phyloP scores from a whole-genome alignment of 352 stramenopile species.

The Phytopythium vexans region DNA sequence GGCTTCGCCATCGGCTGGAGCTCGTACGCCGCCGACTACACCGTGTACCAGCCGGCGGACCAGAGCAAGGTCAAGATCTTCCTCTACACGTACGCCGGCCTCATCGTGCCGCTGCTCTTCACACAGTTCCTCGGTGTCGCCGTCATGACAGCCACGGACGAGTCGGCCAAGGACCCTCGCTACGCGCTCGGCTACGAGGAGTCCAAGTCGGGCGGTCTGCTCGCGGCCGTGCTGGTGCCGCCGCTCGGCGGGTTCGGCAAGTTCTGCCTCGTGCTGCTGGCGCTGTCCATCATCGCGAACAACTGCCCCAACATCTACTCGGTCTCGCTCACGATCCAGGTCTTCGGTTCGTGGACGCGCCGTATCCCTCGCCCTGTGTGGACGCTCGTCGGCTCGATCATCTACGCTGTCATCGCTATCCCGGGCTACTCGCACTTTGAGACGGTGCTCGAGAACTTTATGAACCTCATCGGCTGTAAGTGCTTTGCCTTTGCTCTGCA shows the following conservation, averaged over 20 bases:
- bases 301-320: slow-evolving; percentile 50
- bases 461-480: slow-evolving; percentile 41
- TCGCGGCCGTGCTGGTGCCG: slow-evolving; percentile 29
- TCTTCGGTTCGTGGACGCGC: slow-evolving; percentile 27
- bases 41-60: slow-evolving; percentile 30
- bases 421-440: slow-evolving; percentile 35
- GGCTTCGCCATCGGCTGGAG: slow-evolving; percentile 25
- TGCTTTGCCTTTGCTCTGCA: background rate
- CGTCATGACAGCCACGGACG: slow-evolving; percentile 32
- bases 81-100: slow-evolving; percentile 25
- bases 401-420: slow-evolving; percentile 31
- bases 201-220: slow-evolving; percentile 25
- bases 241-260: slow-evolving; percentile 27
- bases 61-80: slow-evolving; percentile 44
- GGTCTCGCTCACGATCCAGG: slow-evolving; percentile 38
- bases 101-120: slow-evolving; percentile 31
- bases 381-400: slow-evolving; percentile 26
- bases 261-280: slow-evolving; percentile 44
- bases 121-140: slow-evolving; percentile 32
- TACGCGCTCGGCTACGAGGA: slow-evolving; percentile 33
- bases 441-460: slow-evolving; percentile 41
- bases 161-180: slow-evolving; percentile 12
- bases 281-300: slow-evolving; percentile 38
- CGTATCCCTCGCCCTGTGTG: slow-evolving; percentile 28
- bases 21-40: slow-evolving; percentile 38